Evolutionary conservation across 768 basidiomycete species (phyloP), one percentile per base, ranked within the genome.

Genomic region (Hygrocybe coccinea): DNA sequence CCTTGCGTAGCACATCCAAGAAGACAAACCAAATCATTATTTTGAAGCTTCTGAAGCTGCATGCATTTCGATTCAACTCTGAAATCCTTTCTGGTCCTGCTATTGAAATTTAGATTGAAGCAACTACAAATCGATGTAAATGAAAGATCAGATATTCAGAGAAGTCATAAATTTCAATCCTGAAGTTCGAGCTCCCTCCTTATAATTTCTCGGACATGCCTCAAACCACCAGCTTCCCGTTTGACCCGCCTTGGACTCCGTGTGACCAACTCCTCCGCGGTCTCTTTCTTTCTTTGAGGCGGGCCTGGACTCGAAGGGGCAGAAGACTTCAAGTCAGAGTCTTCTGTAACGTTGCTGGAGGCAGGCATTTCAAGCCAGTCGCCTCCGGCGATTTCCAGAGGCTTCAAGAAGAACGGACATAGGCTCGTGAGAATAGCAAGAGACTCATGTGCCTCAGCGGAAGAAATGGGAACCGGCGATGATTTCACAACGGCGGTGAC

Each of bases 191-290:
- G 71, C 72, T 91, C 90, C 59, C 78, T 75, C 62, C 88, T 79
- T 64, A 92, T 88, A 63, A 89, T 85, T 69, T 92, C 90, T 55
- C 89, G 74, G 33, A 91, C 89, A 66, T 88, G 81, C 37, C 90
- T 78, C 61, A 92, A 74, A 0, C 89, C 88, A 33, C 89, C 86
- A 5, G 73, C 78, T 63, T 90, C 87, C 24, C 75, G 77, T 64
- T 83, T 86, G 35, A 92, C 84, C 57, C 81, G 74, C 54, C 80
- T 81, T 6, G 90, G 90, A 67, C 89, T 91, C 46, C 89, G 76
- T 24, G 76, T 82, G 14, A 83, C 68, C 17, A 90, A 62, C 66
- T 84, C 83, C 56, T 79, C 71, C 19, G 78, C 82, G 59, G 83
- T 87, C 54, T 85, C 80, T 52, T 81, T 67, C 61, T 78, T 82